Conservation (phyloP, 2,329 filamentous ascomycete genomes). For the Apiospora kogelbergensis region DNA sequence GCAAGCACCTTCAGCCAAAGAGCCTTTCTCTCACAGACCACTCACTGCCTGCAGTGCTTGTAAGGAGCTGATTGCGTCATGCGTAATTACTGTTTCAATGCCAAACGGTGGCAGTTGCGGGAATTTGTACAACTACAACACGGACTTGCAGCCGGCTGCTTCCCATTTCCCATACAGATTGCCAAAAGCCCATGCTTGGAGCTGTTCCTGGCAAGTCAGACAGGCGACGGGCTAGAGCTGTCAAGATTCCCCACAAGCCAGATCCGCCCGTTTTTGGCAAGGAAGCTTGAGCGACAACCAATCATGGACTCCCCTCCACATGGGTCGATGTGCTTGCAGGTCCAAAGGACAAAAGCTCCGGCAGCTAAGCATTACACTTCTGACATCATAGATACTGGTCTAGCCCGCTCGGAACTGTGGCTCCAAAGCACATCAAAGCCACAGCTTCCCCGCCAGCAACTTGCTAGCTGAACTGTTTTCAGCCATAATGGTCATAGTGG, state of each 20-base stretch:
- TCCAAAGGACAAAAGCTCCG: background rate
- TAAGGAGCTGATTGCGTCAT: background rate
- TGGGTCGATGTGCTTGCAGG: background rate
- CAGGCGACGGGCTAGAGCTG: background rate
- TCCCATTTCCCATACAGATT: background rate
- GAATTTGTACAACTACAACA: background rate
- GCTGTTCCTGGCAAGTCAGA: background rate
- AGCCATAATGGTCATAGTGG: background rate
- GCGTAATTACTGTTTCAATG: background rate
- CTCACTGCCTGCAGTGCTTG: background rate
- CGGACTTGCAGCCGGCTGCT: background rate
- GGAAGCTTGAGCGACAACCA: background rate
- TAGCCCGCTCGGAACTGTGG: background rate
- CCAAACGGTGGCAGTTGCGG: background rate
- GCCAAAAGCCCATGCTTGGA: background rate
- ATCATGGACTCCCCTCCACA: background rate
- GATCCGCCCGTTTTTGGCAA: background rate
- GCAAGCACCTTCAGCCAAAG: background rate
- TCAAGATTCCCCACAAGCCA: background rate
- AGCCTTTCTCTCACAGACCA: background rate
- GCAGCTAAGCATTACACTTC: background rate
- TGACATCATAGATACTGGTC: slow-evolving; percentile 8
- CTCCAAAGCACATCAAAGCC: background rate
- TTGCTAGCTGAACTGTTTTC: background rate
- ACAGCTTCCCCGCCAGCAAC: background rate